Evolutionary conservation across 768 basidiomycete species (phyloP), one percentile per base, ranked within the genome.

Genomic region (Boletellus emodensis): DNA sequence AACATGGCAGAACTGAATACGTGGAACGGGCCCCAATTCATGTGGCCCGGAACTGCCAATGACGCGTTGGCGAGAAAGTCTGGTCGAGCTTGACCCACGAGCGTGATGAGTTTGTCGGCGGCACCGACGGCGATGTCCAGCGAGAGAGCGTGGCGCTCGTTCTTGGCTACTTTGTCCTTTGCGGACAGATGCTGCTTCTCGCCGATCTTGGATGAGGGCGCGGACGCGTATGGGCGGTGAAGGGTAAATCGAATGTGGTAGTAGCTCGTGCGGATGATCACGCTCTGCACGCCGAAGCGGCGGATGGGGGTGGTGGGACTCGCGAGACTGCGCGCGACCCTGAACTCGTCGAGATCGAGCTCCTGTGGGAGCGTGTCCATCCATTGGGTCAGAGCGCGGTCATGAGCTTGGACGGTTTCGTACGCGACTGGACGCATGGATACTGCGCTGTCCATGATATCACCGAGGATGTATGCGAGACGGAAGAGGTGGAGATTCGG

Each of bases 1-100:
- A 91, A 91, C 84, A 91, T 90, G 43, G 87, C 87, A 17, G 90
- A 87, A 42, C 84, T 84, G 72, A 91, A 91, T 58, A 85, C 81
- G 61, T 92, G 88, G 71, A 86, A 87, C 0, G 88, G 86, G 4
- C 84, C 84, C 83, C 87, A 89, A 57, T 82, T 83, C 79, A 91
- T 83, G 67, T 92, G 89, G 3, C 86, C 87, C 32, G 87, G 87
- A 8, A 89, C 85, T 9, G 85, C 80, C 52, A 84, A 70, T 15
- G 84, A 77, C 13, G 80, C 77, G 47, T 82, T 87, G 34, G 81
- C 79, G 30, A 88, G 72, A 65, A 87, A 86, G 62, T 89, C 88
- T 1, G 86, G 86, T 3, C 85, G 80, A 35, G 84, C 82, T 65
- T 87, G 86, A 32, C 80, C 81, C 42, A 84, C 84, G 67, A 90